Evolutionary conservation across 352 stramenopile genomes (phyloP), one percentile per base, ranked within the genome.

Genomic region (Globisporangium takayamanum): DNA sequence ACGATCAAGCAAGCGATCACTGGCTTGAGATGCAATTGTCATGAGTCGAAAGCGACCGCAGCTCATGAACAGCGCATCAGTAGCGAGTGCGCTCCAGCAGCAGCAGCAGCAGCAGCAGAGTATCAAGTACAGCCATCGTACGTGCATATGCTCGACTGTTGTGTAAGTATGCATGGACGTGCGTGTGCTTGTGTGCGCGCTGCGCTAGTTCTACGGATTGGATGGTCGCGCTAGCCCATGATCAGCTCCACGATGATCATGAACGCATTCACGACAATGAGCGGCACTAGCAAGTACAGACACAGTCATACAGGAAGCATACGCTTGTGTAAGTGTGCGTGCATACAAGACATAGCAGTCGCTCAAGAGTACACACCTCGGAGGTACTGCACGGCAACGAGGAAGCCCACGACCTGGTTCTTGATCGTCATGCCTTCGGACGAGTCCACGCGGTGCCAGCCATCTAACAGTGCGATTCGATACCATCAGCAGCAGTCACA

Each of bases 351-450:
- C 6, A 6, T 12, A 39, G 33, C 8, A 8, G 33, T 39, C 33
- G 33, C 33, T 8, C 10, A 6, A 39, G 33, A 3, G 26, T 16
- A 53, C 76, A 51, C 78, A 95, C 85, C 75, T 64, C 86, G 69
- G 26, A 95, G 63, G 73, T 92, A 95, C 66, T 92, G 86, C 54
- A 95, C 84, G 5, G 86, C 84, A 33, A 90, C 73, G 26, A 95
- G 69, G 57, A 95, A 89, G 50, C 86, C 84, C 33, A 94, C 72
- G 64, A 92, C 65, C 67, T 95, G 86, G 69, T 95, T 95, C 72
- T 94, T 94, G 57, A 94, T 77, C 37, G 81, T 89, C 78, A 86
- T 76, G 53, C 86, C 86, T 54, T 94, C 70, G 25, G 79, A 84
- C 44, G 84, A 78, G 44, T 94, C 84, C 53, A 94, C 73, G 53